These are phyloP conservation scores for Balakata baccata DNA, from an alignment of 345 rosid genomes.

Conservation along the genomic window DNA sequence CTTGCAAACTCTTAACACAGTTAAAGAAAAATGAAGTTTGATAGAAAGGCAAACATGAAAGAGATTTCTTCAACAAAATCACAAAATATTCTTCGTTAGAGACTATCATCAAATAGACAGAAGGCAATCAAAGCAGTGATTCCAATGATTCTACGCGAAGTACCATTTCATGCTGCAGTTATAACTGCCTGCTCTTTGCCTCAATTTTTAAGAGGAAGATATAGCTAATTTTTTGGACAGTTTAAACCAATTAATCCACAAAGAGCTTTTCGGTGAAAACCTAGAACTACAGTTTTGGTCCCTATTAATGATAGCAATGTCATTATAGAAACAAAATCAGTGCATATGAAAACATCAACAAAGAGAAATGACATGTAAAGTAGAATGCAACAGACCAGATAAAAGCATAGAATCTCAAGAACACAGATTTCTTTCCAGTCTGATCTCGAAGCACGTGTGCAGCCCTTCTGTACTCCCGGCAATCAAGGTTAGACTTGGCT, in stretches of 20 bases:
- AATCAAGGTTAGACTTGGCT: conserved; percentile 86
- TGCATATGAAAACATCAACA: background rate
- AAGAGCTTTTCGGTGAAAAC: background rate
- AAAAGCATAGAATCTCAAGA: conserved; percentile 86
- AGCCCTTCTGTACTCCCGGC: conserved; percentile 83
- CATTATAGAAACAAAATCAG: background rate
- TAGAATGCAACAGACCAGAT: conserved; percentile 53
- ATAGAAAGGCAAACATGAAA: background rate
- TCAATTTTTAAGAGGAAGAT: background rate
- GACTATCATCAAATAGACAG: background rate
- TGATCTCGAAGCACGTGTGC: conserved; percentile 81
- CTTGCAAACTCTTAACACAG: conserved; percentile 7
- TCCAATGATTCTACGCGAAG: background rate
- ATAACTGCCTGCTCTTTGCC: background rate
- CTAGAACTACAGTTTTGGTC: background rate
- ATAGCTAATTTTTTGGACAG: background rate
- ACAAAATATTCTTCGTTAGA: background rate
- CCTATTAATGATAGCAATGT: background rate
- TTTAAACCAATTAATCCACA: background rate
- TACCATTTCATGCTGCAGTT: background rate
- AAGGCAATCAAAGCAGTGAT: background rate
- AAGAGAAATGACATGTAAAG: background rate
- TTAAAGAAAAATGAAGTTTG: background rate
- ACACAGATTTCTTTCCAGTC: conserved; percentile 68
- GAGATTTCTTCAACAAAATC: background rate